Evolutionary conservation across 257 asterid genomes (phyloP).

Genomic region (Linaria vulgaris): DNA sequence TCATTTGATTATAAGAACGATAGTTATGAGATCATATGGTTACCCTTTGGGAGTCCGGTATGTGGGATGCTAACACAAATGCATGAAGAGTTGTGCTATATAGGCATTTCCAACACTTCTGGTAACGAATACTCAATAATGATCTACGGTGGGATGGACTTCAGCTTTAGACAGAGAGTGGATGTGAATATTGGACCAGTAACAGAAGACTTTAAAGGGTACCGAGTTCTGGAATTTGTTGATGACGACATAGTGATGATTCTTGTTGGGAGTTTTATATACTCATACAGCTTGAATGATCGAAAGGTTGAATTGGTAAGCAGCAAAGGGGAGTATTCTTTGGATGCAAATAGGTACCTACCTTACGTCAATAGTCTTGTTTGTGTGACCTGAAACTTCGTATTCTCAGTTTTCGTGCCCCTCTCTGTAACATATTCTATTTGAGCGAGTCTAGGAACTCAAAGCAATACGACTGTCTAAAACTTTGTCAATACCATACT

Average conservation of each 20-base stretch:
- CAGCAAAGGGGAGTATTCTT: background rate
- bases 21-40: conserved; percentile 28
- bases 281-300: conserved; percentile 26
- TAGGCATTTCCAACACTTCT: background rate
- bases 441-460: too few species aligned
- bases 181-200: conserved; percentile 16
- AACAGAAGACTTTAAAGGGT: background rate
- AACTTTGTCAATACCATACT: too few species aligned
- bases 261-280: conserved; percentile 18
- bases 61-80: conserved; percentile 38
- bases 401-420: too few species aligned
- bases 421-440: too few species aligned
- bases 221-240: conserved; percentile 34
- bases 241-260: conserved; percentile 37
- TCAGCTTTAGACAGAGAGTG: conserved; percentile 29
- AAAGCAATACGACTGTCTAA: too few species aligned
- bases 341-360: conserved; percentile 18
- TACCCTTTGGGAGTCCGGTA: conserved; percentile 14
- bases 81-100: conserved; percentile 43
- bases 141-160: conserved; percentile 34
- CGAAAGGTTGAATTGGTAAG: conserved; percentile 9
- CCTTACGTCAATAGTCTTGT: conserved; percentile 53
- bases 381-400: conserved; percentile 18
- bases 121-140: conserved; percentile 21
- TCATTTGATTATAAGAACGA: conserved; percentile 33